phyloP scores from a whole-genome alignment of 441 rosid species.

The Mallotus repandus region DNA sequence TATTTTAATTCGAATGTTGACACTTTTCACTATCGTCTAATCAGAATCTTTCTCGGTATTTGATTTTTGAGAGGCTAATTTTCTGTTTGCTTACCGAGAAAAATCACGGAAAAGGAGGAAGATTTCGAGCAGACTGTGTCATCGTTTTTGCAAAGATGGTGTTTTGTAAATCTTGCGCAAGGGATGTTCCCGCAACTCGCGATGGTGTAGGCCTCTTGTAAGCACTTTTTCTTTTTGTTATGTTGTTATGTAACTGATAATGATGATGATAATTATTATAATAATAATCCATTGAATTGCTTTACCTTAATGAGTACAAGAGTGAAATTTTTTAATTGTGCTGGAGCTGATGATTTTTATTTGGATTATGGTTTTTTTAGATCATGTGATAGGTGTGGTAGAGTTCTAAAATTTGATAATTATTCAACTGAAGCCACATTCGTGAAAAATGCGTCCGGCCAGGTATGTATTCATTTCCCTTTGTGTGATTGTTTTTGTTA shows the following conservation, averaged over 20 bases:
- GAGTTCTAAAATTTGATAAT: slow-evolving; percentile 48
- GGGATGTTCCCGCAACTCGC: slow-evolving; percentile 17
- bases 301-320: neutral
- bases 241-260: no score
- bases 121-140: no score
- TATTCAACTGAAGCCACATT: slow-evolving; percentile 57
- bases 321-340: neutral
- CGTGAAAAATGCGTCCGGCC: slow-evolving; percentile 60
- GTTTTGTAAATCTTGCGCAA: slow-evolving; percentile 24
- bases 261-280: no score
- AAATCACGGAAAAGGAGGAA: no score
- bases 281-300: neutral
- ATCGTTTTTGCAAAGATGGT: slow-evolving; percentile 12
- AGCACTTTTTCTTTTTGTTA: neutral
- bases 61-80: neutral
- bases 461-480: slow-evolving; percentile 32
- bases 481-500: neutral
- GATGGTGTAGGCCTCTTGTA: slow-evolving; percentile 22
- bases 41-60: neutral
- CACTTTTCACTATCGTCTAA: neutral
- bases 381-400: slow-evolving; percentile 60
- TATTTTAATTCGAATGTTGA: neutral
- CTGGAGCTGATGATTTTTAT: neutral
- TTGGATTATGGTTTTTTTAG: slow-evolving; percentile 27
- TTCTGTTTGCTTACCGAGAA: neutral